Conservation (phyloP, 352 stramenopile genomes). For the Phytophthora sojae region DNA sequence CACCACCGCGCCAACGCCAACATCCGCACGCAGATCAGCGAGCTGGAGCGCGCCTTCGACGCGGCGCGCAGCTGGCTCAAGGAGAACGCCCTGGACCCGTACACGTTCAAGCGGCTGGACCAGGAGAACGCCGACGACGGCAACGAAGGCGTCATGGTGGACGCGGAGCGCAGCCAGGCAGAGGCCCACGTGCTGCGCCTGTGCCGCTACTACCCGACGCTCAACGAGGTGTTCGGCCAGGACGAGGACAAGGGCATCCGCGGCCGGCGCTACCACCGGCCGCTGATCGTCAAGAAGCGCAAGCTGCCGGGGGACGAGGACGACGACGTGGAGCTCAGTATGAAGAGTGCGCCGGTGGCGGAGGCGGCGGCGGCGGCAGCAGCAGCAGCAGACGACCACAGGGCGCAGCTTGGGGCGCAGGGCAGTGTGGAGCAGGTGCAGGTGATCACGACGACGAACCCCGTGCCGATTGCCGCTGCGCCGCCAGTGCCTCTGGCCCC, state of each 20-base stretch:
- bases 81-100: conserved; percentile 47
- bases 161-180: conserved; percentile 25
- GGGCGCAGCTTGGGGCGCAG: not conserved
- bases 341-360: not conserved
- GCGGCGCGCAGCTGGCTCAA: conserved; percentile 60
- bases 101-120: conserved; percentile 31
- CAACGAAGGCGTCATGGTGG: not conserved
- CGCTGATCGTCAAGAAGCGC: conserved; percentile 17
- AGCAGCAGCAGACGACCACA: conserved; percentile 3
- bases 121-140: not conserved
- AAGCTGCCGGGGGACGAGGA: conserved; percentile 12
- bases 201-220: conserved; percentile 76
- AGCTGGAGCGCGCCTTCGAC: conserved; percentile 75
- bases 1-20: conserved; percentile 80
- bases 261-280: conserved; percentile 36
- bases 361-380: not conserved
- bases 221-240: conserved; percentile 66
- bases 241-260: conserved; percentile 35
- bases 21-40: conserved; percentile 84
- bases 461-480: not conserved
- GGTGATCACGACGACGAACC: not conserved
- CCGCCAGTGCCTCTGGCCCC: not conserved
- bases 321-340: conserved; percentile 9
- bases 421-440: not conserved
- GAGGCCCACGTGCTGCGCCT: conserved; percentile 67